Evolutionary conservation across 108 stramenopile species (phyloP).

Genomic region (Aurantiochytrium sp.): DNA sequence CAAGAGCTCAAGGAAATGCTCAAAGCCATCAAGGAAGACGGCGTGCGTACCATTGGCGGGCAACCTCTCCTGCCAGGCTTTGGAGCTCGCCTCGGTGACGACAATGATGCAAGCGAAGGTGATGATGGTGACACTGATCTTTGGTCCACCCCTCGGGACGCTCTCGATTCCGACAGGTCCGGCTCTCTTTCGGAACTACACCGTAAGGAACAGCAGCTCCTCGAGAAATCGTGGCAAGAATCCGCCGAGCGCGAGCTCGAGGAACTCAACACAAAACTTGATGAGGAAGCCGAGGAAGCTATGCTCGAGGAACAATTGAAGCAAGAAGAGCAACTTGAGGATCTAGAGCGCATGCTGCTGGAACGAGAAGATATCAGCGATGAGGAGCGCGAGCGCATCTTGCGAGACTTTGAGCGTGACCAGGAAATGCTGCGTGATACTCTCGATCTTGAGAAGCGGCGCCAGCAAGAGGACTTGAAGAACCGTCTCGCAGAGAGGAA

Average conservation of each 20-base stretch:
- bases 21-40: conserved; percentile 26
- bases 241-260: not conserved
- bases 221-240: not conserved
- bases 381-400: not conserved
- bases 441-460: not conserved
- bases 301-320: not conserved
- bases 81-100: not conserved
- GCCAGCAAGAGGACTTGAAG: conserved; percentile 11
- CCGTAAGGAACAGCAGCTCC: not conserved
- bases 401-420: not conserved
- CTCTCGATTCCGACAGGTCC: not conserved
- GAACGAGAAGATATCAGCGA: not conserved
- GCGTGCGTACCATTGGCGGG: not conserved
- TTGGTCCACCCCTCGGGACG: not conserved
- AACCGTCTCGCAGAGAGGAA: not conserved
- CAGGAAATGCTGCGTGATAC: not conserved
- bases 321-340: conserved; percentile 1
- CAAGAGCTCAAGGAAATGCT: conserved; percentile 44
- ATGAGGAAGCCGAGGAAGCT: not conserved
- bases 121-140: not conserved
- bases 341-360: not conserved
- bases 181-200: not conserved
- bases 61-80: not conserved
- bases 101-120: no score
- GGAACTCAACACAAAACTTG: not conserved